Conservation (phyloP, 2,329 filamentous ascomycete species). For the Teratosphaeria nubilosa region DNA sequence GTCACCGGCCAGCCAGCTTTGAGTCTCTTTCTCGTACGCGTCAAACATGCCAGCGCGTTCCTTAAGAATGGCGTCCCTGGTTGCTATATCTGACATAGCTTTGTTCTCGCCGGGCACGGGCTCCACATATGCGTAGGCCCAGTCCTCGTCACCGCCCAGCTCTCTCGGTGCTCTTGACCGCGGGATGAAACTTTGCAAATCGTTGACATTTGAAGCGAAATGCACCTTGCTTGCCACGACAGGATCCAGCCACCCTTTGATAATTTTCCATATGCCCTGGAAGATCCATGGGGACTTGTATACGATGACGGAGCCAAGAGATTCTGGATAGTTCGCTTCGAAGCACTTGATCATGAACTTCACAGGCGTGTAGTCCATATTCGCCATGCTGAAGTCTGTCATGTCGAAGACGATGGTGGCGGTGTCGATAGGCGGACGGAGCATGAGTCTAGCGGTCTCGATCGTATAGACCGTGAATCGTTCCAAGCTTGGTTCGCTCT, state of each 20-base stretch:
- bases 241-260: constrained; percentile 91
- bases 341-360: constrained; percentile 99
- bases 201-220: constrained; percentile 73
- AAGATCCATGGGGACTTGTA: constrained; percentile 98
- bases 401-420: constrained; percentile 93
- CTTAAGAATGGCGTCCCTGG: constrained; percentile 52
- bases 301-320: constrained; percentile 76
- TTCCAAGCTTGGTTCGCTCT: constrained; percentile 72
- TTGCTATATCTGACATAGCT: constrained; percentile 52
- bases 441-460: constrained; percentile 79
- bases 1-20: constrained; percentile 59
- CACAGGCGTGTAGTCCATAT: constrained; percentile 96
- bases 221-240: constrained; percentile 91
- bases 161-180: constrained; percentile 65
- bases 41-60: constrained; percentile 57
- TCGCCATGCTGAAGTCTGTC: constrained; percentile 84
- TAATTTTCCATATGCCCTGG: constrained; percentile 94
- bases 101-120: constrained; percentile 67
- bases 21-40: constrained; percentile 63
- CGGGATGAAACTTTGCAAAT: constrained; percentile 68
- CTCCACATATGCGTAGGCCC: constrained; percentile 73
- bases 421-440: constrained; percentile 75
- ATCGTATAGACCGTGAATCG: constrained; percentile 89
- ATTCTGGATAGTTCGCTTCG: constrained; percentile 96
- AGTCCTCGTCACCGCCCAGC: constrained; percentile 76